Evolutionary conservation across 495 filamentous ascomycete species (phyloP).

Genomic region (Annulohypoxylon maeteangense): DNA sequence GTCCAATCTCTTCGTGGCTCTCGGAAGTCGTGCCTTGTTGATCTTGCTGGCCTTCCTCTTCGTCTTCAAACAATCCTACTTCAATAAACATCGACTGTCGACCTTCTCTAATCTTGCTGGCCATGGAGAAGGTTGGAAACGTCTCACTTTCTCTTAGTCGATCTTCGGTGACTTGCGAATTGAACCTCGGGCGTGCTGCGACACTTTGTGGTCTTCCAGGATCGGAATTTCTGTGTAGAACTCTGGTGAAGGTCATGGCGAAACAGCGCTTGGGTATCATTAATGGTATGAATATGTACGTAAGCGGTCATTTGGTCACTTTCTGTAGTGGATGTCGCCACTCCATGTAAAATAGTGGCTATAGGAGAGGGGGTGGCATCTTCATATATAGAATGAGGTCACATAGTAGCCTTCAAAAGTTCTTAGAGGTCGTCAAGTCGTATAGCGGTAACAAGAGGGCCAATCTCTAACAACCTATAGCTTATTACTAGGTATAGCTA

Average conservation of each 20-base stretch:
- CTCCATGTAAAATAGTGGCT: conserved; percentile 25
- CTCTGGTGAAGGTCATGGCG: conserved; percentile 42
- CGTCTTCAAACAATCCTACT: conserved; percentile 54
- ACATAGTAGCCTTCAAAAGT: conserved; percentile 28
- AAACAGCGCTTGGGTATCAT: conserved; percentile 10
- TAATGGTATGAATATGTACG: conserved; percentile 10
- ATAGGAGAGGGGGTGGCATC: conserved; percentile 21
- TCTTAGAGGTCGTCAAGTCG: conserved; percentile 2
- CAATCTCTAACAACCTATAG: conserved; percentile 2
- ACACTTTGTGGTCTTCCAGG: conserved; percentile 22
- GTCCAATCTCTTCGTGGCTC: conserved; percentile 36
- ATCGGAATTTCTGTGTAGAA: conserved; percentile 30
- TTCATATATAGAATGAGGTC: conserved; percentile 39
- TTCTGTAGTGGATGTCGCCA: conserved; percentile 25
- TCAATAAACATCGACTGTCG: conserved; percentile 60
- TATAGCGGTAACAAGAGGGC: conserved; percentile 13
- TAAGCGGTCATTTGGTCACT: not conserved
- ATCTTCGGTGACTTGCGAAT: conserved; percentile 57
- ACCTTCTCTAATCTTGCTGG: conserved; percentile 51
- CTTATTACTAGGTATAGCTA: conserved; percentile 1
- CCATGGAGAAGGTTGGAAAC: conserved; percentile 48
- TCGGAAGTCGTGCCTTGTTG: conserved; percentile 6
- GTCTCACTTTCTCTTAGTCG: conserved; percentile 56
- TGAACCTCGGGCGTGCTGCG: conserved; percentile 55
- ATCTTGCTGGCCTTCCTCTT: conserved; percentile 17